phyloP scores from a whole-genome alignment of 371 early-diverging fungal genomes.

The Syncephalastrum contaminatum region DNA sequence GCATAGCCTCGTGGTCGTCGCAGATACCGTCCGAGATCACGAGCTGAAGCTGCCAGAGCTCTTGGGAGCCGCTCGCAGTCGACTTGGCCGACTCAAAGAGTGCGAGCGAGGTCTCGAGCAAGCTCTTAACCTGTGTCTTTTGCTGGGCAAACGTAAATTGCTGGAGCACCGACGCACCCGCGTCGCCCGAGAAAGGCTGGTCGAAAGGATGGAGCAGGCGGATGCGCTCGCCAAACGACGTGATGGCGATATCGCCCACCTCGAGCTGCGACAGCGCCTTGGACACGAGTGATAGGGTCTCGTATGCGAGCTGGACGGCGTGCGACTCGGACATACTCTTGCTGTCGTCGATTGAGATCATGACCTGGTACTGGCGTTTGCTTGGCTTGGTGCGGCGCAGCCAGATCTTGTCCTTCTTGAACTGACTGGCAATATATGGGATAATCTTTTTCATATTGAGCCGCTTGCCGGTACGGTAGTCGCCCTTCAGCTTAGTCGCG shows the following conservation, averaged over 20 bases:
- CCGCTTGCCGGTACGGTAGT: constrained; percentile 99
- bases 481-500: constrained; percentile 96
- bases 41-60: constrained; percentile 95
- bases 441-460: constrained; percentile 99
- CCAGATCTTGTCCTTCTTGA: constrained; percentile 99
- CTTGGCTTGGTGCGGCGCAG: constrained; percentile 97
- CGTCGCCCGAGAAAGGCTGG: constrained; percentile 81
- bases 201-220: constrained; percentile 92
- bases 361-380: constrained; percentile 97
- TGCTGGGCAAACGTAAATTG: constrained; percentile 92
- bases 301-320: constrained; percentile 90
- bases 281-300: constrained; percentile 88
- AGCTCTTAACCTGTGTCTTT: constrained; percentile 77
- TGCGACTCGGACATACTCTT: constrained; percentile 94
- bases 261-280: constrained; percentile 93
- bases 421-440: constrained; percentile 98
- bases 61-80: constrained; percentile 47
- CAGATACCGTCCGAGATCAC: constrained; percentile 97
- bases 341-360: constrained; percentile 99
- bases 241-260: constrained; percentile 88
- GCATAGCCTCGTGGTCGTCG: constrained; percentile 85
- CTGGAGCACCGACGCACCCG: constrained; percentile 85
- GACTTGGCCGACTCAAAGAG: constrained; percentile 74
- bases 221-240: constrained; percentile 89
- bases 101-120: constrained; percentile 79